phyloP scores from a whole-genome alignment of 306 rosid species.

The Phaseolus lunatus region DNA sequence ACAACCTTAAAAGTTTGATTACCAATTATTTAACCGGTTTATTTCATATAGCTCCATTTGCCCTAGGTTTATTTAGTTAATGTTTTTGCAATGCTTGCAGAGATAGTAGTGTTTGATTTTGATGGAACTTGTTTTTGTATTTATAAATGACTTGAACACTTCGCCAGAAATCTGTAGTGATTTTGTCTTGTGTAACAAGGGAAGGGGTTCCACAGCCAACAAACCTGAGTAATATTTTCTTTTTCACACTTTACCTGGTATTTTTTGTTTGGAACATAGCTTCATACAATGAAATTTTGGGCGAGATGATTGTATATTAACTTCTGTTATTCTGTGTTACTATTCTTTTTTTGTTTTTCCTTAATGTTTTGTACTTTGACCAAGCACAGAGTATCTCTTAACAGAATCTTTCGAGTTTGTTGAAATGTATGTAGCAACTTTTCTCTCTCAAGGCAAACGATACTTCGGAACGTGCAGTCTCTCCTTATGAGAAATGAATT shows the following conservation, averaged over 20 bases:
- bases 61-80: not conserved
- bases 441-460: no score
- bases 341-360: no score
- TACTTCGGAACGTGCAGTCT: no score
- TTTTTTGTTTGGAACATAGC: not conserved
- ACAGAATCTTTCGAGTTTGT: no score
- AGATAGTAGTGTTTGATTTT: constrained; percentile 4
- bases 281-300: not conserved
- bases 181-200: not conserved
- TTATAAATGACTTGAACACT: not conserved
- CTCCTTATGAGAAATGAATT: no score
- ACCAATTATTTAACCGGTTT: constrained; percentile 19
- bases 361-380: no score
- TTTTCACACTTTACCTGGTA: not conserved
- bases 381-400: no score
- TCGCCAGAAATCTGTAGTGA: not conserved
- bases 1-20: constrained; percentile 24
- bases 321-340: not conserved
- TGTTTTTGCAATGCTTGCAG: constrained; percentile 11
- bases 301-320: not conserved
- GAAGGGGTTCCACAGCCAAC: not conserved
- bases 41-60: not conserved
- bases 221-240: not conserved
- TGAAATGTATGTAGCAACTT: no score
- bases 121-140: not conserved